Percentiles rank a stretch among this genome's conserved stretches.
Conservation (phyloP, 495 filamentous ascomycete genomes). For the Xylaria telfairii region DNA sequence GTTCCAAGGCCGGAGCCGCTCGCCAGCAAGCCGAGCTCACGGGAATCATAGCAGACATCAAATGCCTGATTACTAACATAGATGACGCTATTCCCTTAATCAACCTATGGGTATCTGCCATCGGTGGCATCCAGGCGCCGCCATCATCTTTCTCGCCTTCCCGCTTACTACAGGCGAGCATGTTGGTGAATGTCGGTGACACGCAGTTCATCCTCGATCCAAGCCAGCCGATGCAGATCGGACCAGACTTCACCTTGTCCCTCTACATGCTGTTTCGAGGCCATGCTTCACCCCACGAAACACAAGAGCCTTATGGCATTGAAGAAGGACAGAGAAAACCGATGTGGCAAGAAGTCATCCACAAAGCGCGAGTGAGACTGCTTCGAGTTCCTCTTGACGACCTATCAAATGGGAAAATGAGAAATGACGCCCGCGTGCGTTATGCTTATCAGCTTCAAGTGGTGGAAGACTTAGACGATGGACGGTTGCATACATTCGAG, state of each 20-base stretch:
- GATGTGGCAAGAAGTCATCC: slow-evolving; percentile 97
- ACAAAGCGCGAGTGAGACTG: slow-evolving; percentile 88
- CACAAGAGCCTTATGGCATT: slow-evolving; percentile 50
- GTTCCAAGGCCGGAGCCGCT: slow-evolving; percentile 43
- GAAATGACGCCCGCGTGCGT: slow-evolving; percentile 38
- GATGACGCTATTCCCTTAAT: slow-evolving; percentile 94
- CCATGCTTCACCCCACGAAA: slow-evolving; percentile 58
- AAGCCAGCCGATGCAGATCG: slow-evolving; percentile 76
- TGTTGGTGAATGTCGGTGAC: slow-evolving; percentile 88
- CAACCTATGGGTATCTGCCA: slow-evolving; percentile 94
- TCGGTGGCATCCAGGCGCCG: slow-evolving; percentile 70
- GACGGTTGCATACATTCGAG: slow-evolving; percentile 82
- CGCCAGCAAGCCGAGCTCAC: slow-evolving; percentile 66
- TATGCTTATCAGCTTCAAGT: slow-evolving; percentile 90
- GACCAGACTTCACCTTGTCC: slow-evolving; percentile 85
- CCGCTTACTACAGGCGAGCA: slow-evolving; percentile 89
- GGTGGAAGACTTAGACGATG: slow-evolving; percentile 93
- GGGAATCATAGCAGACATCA: slow-evolving; percentile 76
- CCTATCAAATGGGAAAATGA: slow-evolving; percentile 29
- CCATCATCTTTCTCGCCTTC: slow-evolving; percentile 70
- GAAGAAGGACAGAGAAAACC: slow-evolving; percentile 66
- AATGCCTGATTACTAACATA: slow-evolving; percentile 74
- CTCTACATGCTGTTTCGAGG: slow-evolving; percentile 96
- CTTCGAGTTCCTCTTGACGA: slow-evolving; percentile 53
- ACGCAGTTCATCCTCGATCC: slow-evolving; percentile 75